Percentiles rank a stretch among this genome's conserved stretches.
Conservation (phyloP, 2,329 filamentous ascomycete genomes). For the Monilinia laxa region DNA sequence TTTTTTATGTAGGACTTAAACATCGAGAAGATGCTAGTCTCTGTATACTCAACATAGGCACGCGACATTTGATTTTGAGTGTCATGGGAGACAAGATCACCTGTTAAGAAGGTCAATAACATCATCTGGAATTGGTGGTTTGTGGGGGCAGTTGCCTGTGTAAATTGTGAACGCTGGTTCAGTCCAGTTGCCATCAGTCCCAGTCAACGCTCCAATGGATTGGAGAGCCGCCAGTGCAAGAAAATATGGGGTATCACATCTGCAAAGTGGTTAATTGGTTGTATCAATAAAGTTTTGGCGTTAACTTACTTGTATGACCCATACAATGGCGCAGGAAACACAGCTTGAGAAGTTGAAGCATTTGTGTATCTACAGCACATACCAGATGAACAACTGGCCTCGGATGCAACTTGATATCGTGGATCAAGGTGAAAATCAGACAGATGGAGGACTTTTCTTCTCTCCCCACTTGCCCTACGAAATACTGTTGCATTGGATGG, state of each 20-base stretch:
- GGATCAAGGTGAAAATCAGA: slow-evolving; percentile 57
- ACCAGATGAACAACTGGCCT: slow-evolving; percentile 52
- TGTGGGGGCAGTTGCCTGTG: slow-evolving; percentile 39
- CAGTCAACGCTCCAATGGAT: slow-evolving; percentile 55
- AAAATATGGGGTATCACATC: slow-evolving; percentile 59
- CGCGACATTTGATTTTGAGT: slow-evolving; percentile 51
- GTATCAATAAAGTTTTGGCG: not conserved
- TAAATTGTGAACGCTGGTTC: slow-evolving; percentile 54
- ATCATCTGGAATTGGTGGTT: not conserved
- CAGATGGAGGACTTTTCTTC: slow-evolving; percentile 56
- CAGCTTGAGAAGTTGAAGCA: slow-evolving; percentile 40
- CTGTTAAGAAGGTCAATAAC: slow-evolving; percentile 30
- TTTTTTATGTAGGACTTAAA: slow-evolving; percentile 56
- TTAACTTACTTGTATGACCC: slow-evolving; percentile 48
- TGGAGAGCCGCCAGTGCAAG: slow-evolving; percentile 56
- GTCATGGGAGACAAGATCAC: slow-evolving; percentile 57
- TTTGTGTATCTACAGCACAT: slow-evolving; percentile 53
- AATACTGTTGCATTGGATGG: slow-evolving; percentile 44
- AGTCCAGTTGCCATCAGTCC: slow-evolving; percentile 48
- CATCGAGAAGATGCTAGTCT: slow-evolving; percentile 53
- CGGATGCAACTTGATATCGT: slow-evolving; percentile 52
- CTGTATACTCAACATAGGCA: slow-evolving; percentile 53
- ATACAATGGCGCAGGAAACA: slow-evolving; percentile 52
- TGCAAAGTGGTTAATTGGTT: slow-evolving; percentile 21
- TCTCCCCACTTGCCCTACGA: slow-evolving; percentile 51